Evolutionary conservation across 331 rosid species (phyloP), one percentile per base, ranked within the genome.

Genomic region (Malus hybrid): DNA sequence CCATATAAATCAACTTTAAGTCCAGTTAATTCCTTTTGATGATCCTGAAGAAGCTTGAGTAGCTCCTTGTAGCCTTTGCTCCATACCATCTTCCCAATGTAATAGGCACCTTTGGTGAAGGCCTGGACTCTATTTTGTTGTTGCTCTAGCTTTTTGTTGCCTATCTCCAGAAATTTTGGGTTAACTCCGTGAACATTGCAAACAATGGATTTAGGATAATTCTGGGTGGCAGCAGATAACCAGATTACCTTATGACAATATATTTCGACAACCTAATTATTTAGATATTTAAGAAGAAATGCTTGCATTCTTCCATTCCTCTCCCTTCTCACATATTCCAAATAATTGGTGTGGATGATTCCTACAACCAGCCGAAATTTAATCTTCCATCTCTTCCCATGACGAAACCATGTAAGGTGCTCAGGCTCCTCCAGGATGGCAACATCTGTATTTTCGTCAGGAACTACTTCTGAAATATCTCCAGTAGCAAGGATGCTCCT

Each of bases 351-450:
- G 86, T 93, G 97, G 72, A 93, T 82, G 63, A 93, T 86, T 74
- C 97, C 97, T 20, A 93, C 30, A 72, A 93, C 98, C 53, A 87
- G 79, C 53, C 78, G 68, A 81, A 93, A 91, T 81, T 93, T 93
- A 63, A 73, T 78, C 82, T 91, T 93, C 98, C 98, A 93, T 81
- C 95, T 87, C 79, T 84, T 91, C 82, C 98, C 98, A 77, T 93
- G 98, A 69, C 91, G 94, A 76, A 71, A 91, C 98, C 97, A 93
- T 6, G 97, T 93, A 66, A 93, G 84, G 80, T 93, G 97, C 80
- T 93, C 98, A 0, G 98, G 98, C 87, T 93, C 98, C 87, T 93
- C 98, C 15, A 93, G 90, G 76, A 93, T 85, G 65, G 98, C 98
- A 80, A 93, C 72, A 84, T 93, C 98, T 22, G 98, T 89, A 58